These are phyloP conservation scores for Francoa sonchifolia DNA, from an alignment of 441 rosid genomes.

Conservation along the genomic window DNA sequence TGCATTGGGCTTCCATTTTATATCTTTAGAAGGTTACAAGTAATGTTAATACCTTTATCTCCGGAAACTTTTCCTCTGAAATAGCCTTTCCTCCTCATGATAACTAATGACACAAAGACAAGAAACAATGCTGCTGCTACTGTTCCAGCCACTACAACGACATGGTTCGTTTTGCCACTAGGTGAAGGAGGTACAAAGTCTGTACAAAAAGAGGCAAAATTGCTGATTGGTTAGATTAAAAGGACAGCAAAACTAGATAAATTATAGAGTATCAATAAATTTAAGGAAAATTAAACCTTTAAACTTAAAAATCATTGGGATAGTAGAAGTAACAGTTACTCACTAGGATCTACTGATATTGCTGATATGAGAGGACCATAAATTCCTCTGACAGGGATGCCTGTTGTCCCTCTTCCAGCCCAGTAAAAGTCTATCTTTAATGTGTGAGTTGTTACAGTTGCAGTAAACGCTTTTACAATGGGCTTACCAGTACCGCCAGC, in stretches of 20 bases:
- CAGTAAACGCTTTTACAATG: conserved; percentile 26
- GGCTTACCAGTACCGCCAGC: conserved; percentile 64
- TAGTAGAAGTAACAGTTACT: conserved; percentile 17
- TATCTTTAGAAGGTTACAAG: too few relatives aligned
- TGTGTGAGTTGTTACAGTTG: conserved; percentile 33
- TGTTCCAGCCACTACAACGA: conserved; percentile 20
- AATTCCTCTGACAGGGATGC: conserved; percentile 65
- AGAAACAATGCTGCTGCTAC: conserved; percentile 27
- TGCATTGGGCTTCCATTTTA: too few relatives aligned
- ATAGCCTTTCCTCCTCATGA: conserved; percentile 46
- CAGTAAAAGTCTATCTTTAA: conserved; percentile 65
- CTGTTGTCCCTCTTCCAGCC: conserved; percentile 91
- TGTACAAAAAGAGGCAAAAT: conserved; percentile 18
- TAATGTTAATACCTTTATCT: conserved; percentile 52
- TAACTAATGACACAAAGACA: conserved; percentile 25
- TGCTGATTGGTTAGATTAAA: conserved; percentile 4
- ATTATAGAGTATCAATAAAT: not conserved
- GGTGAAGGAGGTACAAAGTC: conserved; percentile 59
- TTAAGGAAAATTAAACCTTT: not conserved
- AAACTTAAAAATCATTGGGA: not conserved
- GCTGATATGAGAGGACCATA: conserved; percentile 90
- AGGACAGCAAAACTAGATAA: not conserved
- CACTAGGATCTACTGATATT: conserved; percentile 70
- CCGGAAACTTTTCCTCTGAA: conserved; percentile 38
- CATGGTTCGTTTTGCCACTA: conserved; percentile 17